Conservation (phyloP, 805 yeast genomes). For the Candida namnaoensis region DNA sequence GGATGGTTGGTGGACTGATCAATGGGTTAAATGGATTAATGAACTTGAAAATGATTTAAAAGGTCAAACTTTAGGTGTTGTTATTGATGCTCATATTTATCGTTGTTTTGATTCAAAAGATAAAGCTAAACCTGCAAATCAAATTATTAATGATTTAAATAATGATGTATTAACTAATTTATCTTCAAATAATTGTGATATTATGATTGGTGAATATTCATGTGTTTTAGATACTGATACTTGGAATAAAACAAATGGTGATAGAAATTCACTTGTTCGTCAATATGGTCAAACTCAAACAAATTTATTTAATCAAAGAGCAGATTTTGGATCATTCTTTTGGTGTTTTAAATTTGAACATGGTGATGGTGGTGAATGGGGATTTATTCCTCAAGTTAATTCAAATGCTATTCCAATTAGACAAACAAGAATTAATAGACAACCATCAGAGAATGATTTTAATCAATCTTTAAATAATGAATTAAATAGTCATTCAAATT, state of each 20-base stretch:
- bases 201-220: slow-evolving; percentile 84
- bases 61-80: slow-evolving; percentile 42
- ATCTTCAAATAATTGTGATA: slow-evolving; percentile 44
- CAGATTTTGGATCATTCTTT: slow-evolving; percentile 69
- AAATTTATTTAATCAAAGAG: slow-evolving; percentile 37
- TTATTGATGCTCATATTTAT: slow-evolving; percentile 81
- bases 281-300: slow-evolving; percentile 55
- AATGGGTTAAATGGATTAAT: slow-evolving; percentile 61
- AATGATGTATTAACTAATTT: slow-evolving; percentile 40
- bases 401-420: slow-evolving; percentile 43
- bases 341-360: slow-evolving; percentile 86
- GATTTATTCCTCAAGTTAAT: slow-evolving; percentile 68
- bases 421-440: slow-evolving; percentile 10
- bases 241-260: slow-evolving; percentile 47
- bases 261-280: slow-evolving; percentile 47
- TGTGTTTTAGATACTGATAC: slow-evolving; percentile 74
- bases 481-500: slow-evolving; percentile 40
- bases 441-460: slow-evolving; percentile 33
- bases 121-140: slow-evolving; percentile 52
- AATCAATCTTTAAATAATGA: slow-evolving; percentile 30
- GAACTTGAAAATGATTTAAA: slow-evolving; percentile 26
- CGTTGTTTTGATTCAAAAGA: slow-evolving; percentile 79
- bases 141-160: slow-evolving; percentile 51
- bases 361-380: slow-evolving; percentile 98
- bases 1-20: slow-evolving; percentile 90